Base-by-base conservation (phyloP, 208 protist species). In the Leishmania turanica region DNA sequence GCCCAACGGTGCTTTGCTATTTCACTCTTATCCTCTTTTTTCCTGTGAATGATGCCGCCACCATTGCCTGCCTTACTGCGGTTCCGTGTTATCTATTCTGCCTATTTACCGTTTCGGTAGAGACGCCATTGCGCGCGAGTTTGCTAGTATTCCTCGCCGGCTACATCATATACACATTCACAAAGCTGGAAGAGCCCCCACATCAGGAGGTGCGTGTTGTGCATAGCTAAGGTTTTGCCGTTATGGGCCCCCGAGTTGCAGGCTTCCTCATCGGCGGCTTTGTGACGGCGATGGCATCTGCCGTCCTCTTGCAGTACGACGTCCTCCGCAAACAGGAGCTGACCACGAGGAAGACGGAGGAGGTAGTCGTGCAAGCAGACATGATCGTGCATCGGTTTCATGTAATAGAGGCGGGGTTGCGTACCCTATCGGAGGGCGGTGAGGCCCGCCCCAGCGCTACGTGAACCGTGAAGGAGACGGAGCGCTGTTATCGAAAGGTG, bases 321-420 rank as follows among this genome's bases (percentile, higher is more conserved):
- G 64, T 87, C 11, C 27, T 82, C 70, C 80, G 80, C 1, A 87
- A 87, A 56, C 77, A 83, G n/a, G 81, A 87, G 17, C 56, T 87
- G 45, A 87, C 80, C 17, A 64, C 56, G 8, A 56, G 47, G 56
- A 80, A 81, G 66, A 79, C 34, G 19, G 58, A 82, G 13, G 84
- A 87, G 45, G n/a, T 84, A 9, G 76, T 8, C 27, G 34, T 72
- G 9, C 80, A 87, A 56, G 70, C 79, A 6, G 84, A 83, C 74
- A 80, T 84, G 47, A 79, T 87, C 40, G 80, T 66, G n/a, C 73
- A 82, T 40, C 71, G 84, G 27, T 87, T 83, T 73, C 77, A 65
- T 64, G 80, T 84, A 56, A 40, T 84, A 31, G 75, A 85, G 21
- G 66, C 58, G 6, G 82, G 77, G 47, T 68, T 78, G 40, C 69